These are phyloP conservation scores for Termitomyces sp. DNA, from an alignment of 768 basidiomycete genomes.

Conservation along the genomic window DNA sequence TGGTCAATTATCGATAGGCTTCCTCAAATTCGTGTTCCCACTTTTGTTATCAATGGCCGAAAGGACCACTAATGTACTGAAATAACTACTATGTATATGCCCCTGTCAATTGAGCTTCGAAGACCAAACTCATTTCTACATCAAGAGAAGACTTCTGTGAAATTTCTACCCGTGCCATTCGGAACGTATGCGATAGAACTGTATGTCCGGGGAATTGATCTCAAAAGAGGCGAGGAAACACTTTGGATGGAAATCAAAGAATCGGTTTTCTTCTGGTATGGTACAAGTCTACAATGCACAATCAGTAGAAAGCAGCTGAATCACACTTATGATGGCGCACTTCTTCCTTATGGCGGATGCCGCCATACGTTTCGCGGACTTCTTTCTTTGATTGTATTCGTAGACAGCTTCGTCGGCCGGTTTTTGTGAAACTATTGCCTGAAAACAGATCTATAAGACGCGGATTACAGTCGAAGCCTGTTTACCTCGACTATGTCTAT, in stretches of 20 bases:
- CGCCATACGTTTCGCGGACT: not conserved
- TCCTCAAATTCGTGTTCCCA: conserved; percentile 34
- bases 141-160: not conserved
- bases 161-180: not conserved
- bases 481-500: not conserved
- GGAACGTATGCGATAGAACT: not conserved
- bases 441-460: not conserved
- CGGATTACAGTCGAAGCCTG: not conserved
- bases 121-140: not conserved
- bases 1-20: conserved; percentile 47
- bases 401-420: not conserved
- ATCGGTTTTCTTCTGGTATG: not conserved
- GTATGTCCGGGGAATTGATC: not conserved
- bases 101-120: not conserved
- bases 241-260: not conserved
- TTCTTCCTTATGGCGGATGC: not conserved
- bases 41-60: conserved; percentile 40
- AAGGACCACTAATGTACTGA: conserved; percentile 23
- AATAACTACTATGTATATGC: not conserved
- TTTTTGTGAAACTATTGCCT: conserved; percentile 1
- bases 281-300: not conserved
- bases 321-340: not conserved
- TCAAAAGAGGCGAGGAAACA: not conserved
- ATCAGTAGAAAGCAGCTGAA: not conserved
- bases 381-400: not conserved